Evolutionary conservation across 2,329 filamentous ascomycete species (phyloP), one percentile per base, ranked within the genome.

Genomic region (Diaporthe vaccinii): DNA sequence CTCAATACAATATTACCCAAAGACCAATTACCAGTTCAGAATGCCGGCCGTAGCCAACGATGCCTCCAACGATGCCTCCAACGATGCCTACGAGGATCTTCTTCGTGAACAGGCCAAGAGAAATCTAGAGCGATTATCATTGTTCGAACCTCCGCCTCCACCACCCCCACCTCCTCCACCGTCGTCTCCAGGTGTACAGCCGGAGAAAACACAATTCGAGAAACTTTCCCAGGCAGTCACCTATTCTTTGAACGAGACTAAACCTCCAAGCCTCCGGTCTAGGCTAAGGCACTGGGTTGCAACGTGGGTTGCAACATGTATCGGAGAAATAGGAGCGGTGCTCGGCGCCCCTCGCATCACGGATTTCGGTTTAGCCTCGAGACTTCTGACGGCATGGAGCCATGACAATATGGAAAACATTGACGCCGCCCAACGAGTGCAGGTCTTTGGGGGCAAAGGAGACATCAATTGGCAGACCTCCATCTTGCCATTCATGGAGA

Each of bases 371-470:
- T 22, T 65, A 1, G 39, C 61, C 41, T 46, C 34, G 28, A 46
- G 17, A 17, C 61, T 65, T 7, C 39, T 65, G 7, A 49, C 28
- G 6, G 34, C 9, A 15, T 65, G 61, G 61, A 65, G 61, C 61
- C 6, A 34, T 5, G 61, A 65, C 9, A 65, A 49, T 20, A 65
- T 65, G 25, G 61, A 65, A 3, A 46, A 8, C 28, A 65, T 65
- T n/a, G 6, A 49, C 3, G 41, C 41, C 1, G 61, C 61, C 20
- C 44, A 65, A 15, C 9, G 25, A 31, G 8, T 8, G 8, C 61
- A 65, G 61, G 61, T 65, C 28, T 65, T 65, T n/a, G 61, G 61
- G 5, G 61, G 61, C 2, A 65, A 65, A 15, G 12, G 9, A 22
- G 61, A 65, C 3, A 46, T 65, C 41, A 9, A 65, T 10, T 65